Percentiles rank a stretch among this genome's conserved stretches.
Conservation (phyloP, 2,329 filamentous ascomycete genomes). For the Botrytis byssoidea region DNA sequence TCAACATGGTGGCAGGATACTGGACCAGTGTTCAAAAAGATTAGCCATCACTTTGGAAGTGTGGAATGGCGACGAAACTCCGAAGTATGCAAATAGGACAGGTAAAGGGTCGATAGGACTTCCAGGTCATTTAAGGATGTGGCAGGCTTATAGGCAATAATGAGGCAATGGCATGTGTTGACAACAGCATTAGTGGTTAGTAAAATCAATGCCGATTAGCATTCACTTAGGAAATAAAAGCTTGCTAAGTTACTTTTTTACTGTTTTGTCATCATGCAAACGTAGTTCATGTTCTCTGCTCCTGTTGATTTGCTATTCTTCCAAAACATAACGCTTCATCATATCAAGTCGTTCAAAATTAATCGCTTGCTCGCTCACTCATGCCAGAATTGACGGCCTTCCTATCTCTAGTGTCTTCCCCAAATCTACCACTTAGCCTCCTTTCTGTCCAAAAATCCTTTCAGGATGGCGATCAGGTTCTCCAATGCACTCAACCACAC, state of each 20-base stretch:
- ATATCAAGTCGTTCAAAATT: constrained; percentile 8
- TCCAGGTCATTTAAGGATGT: neutral
- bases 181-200: neutral
- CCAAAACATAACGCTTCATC: constrained; percentile 2
- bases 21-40: neutral
- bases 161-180: neutral
- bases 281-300: neutral
- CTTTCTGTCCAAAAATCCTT: constrained; percentile 57
- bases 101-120: neutral
- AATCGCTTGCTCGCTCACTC: constrained; percentile 10
- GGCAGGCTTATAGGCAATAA: neutral
- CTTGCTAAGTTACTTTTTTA: neutral
- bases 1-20: neutral
- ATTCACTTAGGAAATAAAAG: neutral
- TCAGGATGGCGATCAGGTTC: constrained; percentile 74
- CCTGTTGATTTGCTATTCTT: neutral
- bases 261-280: neutral
- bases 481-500: constrained; percentile 76
- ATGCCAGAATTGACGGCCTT: neutral
- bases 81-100: neutral
- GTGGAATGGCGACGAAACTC: neutral
- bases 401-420: neutral
- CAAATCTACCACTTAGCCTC: constrained; percentile 44
- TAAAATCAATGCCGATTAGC: neutral
- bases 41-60: neutral